phyloP scores from a whole-genome alignment of 352 stramenopile genomes.

The Plasmopara halstedii region DNA sequence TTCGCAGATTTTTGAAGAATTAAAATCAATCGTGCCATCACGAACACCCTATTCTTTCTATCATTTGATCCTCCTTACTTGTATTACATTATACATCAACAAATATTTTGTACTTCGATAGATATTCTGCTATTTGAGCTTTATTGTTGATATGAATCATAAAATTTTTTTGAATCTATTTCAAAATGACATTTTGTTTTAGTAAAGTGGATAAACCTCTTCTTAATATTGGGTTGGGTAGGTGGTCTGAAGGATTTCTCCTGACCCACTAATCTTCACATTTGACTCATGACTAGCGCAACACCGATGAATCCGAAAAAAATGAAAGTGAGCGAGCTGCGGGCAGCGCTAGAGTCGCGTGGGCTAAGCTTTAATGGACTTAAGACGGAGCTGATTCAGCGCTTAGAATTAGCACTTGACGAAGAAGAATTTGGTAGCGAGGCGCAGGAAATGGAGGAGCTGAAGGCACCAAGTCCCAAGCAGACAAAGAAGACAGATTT shows the following conservation, averaged over 20 bases:
- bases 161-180: no score
- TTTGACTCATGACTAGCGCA: conserved; percentile 47
- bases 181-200: no score
- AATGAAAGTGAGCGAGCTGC: conserved; percentile 88
- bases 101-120: no score
- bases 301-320: conserved; percentile 82
- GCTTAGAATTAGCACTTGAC: conserved; percentile 80
- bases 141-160: no score
- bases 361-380: conserved; percentile 77
- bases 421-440: conserved; percentile 82
- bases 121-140: no score
- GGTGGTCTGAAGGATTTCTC: no score
- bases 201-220: no score
- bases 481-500: conserved; percentile 25
- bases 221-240: no score
- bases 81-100: no score
- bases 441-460: conserved; percentile 59
- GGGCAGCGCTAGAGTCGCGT: conserved; percentile 71
- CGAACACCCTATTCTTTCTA: no score
- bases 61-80: no score
- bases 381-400: conserved; percentile 87
- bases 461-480: conserved; percentile 37
- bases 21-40: conserved; percentile 4
- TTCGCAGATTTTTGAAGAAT: conserved; percentile 2
- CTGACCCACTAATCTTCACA: no score